Conservation (phyloP, 495 filamentous ascomycete genomes). For the Neurospora sp. region DNA sequence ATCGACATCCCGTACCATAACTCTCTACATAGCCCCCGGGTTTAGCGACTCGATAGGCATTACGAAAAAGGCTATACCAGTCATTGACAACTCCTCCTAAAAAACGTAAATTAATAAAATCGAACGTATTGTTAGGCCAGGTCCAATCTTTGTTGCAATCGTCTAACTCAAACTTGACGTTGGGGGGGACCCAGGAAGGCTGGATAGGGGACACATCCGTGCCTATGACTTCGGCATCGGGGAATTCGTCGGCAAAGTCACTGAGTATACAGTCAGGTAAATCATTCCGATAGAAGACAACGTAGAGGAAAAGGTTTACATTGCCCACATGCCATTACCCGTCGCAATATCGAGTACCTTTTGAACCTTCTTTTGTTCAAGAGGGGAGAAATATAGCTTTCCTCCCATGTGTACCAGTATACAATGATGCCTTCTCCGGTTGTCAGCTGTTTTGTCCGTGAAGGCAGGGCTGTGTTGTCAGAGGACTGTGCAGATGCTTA, state of each 20-base stretch:
- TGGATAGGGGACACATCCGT: conserved; percentile 53
- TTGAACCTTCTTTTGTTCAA: conserved; percentile 28
- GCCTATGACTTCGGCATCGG: conserved; percentile 43
- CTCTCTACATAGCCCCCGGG: conserved; percentile 28
- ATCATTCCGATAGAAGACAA: no score
- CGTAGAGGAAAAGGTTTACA: background rate
- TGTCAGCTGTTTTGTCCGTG: rapidly evolving
- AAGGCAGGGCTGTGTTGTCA: background rate
- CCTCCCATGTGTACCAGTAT: conserved; percentile 14
- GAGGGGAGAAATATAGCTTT: conserved; percentile 40
- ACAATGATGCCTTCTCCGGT: background rate
- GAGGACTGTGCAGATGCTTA: conserved; percentile 3
- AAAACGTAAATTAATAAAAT: conserved; percentile 63
- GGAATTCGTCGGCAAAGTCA: conserved; percentile 38
- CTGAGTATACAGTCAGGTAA: no score
- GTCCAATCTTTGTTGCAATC: conserved; percentile 44
- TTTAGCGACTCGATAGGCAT: conserved; percentile 22
- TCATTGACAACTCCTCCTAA: conserved; percentile 43
- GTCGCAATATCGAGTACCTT: conserved; percentile 51
- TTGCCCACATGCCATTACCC: conserved; percentile 54
- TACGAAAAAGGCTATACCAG: conserved; percentile 37
- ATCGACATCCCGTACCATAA: conserved; percentile 6
- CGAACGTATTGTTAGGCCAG: conserved; percentile 40
- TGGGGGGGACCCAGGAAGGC: conserved; percentile 35
- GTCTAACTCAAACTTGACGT: conserved; percentile 44